Conservation (phyloP, 2,329 filamentous ascomycete genomes). For the Colletotrichum liriopes region DNA sequence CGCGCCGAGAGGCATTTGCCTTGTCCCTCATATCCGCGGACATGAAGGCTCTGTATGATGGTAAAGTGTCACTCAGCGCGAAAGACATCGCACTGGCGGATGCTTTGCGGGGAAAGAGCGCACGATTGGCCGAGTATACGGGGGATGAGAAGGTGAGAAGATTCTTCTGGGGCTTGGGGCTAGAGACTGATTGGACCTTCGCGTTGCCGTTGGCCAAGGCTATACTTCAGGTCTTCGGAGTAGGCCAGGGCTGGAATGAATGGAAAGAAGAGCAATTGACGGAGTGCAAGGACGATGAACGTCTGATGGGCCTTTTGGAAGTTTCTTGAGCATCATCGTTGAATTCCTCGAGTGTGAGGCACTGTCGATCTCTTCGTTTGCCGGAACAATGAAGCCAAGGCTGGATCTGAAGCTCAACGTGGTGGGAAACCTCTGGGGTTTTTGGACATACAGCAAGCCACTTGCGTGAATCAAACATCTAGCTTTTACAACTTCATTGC, state of each 20-base stretch:
- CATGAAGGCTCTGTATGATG: conserved; percentile 31
- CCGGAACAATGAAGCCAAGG: not conserved
- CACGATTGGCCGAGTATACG: conserved; percentile 8
- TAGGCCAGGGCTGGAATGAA: conserved; percentile 9
- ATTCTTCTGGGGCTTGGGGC: conserved; percentile 46
- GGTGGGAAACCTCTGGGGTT: not conserved
- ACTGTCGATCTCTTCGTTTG: not conserved
- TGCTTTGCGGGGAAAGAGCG: conserved; percentile 36
- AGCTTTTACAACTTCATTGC: conserved; percentile 14
- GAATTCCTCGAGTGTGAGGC: not conserved
- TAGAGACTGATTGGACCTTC: conserved; percentile 42
- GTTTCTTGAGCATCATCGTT: not conserved
- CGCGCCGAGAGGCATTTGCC: conserved; percentile 21
- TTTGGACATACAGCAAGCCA: not conserved
- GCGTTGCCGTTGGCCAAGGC: conserved; percentile 44
- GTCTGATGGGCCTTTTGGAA: not conserved
- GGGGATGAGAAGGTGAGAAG: conserved; percentile 44
- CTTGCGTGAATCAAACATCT: not conserved
- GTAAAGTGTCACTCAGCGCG: conserved; percentile 38
- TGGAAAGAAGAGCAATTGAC: conserved; percentile 8
- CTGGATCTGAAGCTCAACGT: conserved; percentile 1
- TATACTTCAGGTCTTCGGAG: conserved; percentile 6
- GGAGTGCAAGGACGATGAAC: not conserved
- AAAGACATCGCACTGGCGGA: conserved; percentile 38
- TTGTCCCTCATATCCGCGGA: conserved; percentile 13